phyloP scores from a whole-genome alignment of 139 green algal species.

The Tetraselmis striata region DNA sequence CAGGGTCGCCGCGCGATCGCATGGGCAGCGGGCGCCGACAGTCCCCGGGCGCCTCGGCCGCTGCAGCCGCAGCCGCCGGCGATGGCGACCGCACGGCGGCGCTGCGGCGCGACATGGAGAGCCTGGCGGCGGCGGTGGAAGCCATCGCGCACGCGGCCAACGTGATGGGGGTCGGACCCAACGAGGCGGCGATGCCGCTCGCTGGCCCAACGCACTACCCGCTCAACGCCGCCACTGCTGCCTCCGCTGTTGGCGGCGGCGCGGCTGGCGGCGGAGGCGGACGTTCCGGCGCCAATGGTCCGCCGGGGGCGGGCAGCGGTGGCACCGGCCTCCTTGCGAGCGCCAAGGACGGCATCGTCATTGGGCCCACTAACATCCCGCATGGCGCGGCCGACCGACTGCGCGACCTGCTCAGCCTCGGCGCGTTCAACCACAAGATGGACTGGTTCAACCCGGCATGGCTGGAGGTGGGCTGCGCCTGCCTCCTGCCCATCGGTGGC shows the following conservation, averaged over 20 bases:
- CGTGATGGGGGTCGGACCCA: constrained; percentile 32
- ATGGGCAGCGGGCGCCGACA: too few species aligned
- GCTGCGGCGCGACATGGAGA: background rate
- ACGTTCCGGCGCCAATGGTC: background rate
- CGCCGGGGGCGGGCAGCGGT: constrained; percentile 3
- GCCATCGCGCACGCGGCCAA: constrained; percentile 32
- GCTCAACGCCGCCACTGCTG: background rate
- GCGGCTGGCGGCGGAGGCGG: background rate
- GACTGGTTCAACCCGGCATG: constrained; percentile 38
- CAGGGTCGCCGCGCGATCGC: too few species aligned
- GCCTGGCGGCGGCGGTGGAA: constrained; percentile 13
- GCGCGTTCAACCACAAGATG: constrained; percentile 36
- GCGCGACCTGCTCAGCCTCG: constrained; percentile 28
- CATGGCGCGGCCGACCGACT: constrained; percentile 27
- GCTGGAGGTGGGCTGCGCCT: constrained; percentile 1
- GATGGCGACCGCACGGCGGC: too few species aligned
- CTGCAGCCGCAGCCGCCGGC: too few species aligned
- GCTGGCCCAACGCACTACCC: background rate
- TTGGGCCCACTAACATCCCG: background rate
- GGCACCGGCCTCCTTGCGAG: background rate
- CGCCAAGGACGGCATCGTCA: background rate
- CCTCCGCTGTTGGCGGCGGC: background rate
- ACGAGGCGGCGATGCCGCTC: background rate
- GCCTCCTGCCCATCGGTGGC: too few species aligned
- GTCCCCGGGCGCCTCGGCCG: too few species aligned